Evolutionary conservation across 768 basidiomycete species (phyloP), one percentile per base, ranked within the genome.

Genomic region (Tylopilus felleus): DNA sequence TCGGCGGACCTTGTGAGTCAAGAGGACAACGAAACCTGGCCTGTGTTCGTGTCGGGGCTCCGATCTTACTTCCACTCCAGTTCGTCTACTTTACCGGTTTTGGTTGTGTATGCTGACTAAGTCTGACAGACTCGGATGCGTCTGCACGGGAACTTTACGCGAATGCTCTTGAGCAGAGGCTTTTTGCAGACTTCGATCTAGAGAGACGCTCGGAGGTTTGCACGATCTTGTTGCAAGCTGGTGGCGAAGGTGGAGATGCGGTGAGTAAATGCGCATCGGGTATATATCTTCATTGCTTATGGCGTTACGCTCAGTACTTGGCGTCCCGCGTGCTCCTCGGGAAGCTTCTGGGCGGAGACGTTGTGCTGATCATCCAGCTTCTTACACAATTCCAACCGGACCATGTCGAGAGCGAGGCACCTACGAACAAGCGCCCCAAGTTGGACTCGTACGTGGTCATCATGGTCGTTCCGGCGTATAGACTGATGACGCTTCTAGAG

Each of bases 391-490:
- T 86, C 27, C 79, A 79, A 52, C 85, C 83, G 3, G 62, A 64
- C 19, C 66, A 73, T 3, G 62, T 65, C 21, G 76, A 76, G 21
- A 62, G 65, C 6, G 71, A 71, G 14, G 72, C 79, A 9, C 82
- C 82, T 14, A 79, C 80, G 1, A 76, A 73, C 43, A 94, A 94
- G 71, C 80, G 88, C 19, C 74, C 77, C 10, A 90, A 84, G 64
- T 66, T 82, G 8, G 73, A 80, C 9, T 75, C 74, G 88, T 89
- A 60, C 29, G 88, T 85, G 56, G 31, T 78, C 31, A 21, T 49
- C 21, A 5, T 45, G 21, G 19, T 52, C 29, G 10, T 16, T 39
- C 21, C 4, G 4, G 19, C 5, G 16, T 28, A 7, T 29, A 14
- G 8, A 46, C 36, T 49, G 22, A 60, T 19, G 21, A 9, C 38